Conservation (phyloP, 108 stramenopile genomes). For the Parietichytrium sp. region DNA sequence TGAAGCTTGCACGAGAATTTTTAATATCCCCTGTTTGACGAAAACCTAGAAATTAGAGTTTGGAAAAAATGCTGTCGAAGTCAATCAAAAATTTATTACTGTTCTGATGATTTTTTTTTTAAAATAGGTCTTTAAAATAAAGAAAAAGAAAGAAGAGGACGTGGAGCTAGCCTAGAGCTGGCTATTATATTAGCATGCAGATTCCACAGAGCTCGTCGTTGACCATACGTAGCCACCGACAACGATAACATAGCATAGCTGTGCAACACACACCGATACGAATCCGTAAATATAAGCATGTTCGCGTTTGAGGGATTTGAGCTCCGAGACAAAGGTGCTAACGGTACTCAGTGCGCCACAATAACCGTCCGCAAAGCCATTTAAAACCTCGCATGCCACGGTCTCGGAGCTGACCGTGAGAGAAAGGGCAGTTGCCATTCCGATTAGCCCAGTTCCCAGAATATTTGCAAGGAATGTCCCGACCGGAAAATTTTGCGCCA, state of each 20-base stretch:
- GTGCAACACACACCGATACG: neutral
- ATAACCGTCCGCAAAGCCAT: neutral
- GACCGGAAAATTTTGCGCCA: neutral
- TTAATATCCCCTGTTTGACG: no score
- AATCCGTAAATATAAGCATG: slow-evolving; percentile 28
- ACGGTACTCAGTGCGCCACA: neutral
- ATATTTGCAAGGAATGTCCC: slow-evolving; percentile 29
- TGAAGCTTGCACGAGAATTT: no score
- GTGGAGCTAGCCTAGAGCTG: no score
- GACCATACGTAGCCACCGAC: slow-evolving; percentile 32
- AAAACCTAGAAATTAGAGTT: no score
- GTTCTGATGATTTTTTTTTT: no score
- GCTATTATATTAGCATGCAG: no score
- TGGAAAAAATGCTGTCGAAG: no score
- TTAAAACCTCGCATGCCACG: neutral
- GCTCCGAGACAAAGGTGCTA: neutral
- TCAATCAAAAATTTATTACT: no score
- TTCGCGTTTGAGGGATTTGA: neutral
- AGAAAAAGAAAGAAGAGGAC: no score
- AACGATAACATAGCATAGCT: slow-evolving; percentile 6
- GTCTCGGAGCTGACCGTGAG: neutral
- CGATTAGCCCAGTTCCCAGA: neutral
- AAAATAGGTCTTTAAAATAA: no score
- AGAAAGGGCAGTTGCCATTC: neutral
- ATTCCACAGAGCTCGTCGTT: no score